Percentiles rank a stretch among this genome's conserved stretches.
Evolutionary conservation across 1,139 yeast genomes (phyloP).

Genomic region (Kodamaea derodonti): DNA sequence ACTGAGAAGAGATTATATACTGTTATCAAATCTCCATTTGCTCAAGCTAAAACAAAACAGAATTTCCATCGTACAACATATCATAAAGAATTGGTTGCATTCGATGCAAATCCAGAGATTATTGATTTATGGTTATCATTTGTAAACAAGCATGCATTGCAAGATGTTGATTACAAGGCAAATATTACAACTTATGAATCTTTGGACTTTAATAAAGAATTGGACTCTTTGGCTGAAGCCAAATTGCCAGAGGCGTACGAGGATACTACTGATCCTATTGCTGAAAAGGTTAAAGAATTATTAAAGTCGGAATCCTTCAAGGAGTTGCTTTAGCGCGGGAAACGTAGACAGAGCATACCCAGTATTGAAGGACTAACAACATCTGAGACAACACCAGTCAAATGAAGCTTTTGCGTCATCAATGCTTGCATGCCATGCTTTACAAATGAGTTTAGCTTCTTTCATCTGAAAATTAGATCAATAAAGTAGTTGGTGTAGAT

Average conservation of each 20-base stretch:
- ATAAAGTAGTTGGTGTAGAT: no score
- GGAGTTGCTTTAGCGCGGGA: conserved; percentile 14
- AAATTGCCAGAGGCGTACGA: conserved; percentile 34
- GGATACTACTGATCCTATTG: conserved; percentile 55
- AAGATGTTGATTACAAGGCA: conserved; percentile 83
- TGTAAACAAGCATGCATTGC: conserved; percentile 69
- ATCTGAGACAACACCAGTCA: no score
- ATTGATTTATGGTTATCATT: conserved; percentile 81
- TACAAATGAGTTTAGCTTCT: no score
- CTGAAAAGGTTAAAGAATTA: conserved; percentile 69
- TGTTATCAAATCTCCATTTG: conserved; percentile 89
- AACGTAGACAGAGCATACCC: no score
- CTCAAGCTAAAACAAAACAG: conserved; percentile 91
- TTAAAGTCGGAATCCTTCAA: conserved; percentile 56
- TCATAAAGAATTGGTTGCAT: conserved; percentile 67
- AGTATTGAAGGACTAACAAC: no score
- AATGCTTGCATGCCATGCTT: no score
- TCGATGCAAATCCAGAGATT: conserved; percentile 83
- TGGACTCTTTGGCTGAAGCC: conserved; percentile 29
- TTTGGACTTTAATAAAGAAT: conserved; percentile 33
- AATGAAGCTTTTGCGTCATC: no score
- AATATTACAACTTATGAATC: conserved; percentile 60
- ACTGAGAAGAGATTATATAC: conserved; percentile 82
- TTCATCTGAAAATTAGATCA: no score
- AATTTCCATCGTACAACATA: conserved; percentile 88